A percentile compares a stretch with the other conserved stretches of the same genome.
These are phyloP conservation scores for Trypanosoma rangeli DNA, from an alignment of 208 protist species.

Conservation along the genomic window DNA sequence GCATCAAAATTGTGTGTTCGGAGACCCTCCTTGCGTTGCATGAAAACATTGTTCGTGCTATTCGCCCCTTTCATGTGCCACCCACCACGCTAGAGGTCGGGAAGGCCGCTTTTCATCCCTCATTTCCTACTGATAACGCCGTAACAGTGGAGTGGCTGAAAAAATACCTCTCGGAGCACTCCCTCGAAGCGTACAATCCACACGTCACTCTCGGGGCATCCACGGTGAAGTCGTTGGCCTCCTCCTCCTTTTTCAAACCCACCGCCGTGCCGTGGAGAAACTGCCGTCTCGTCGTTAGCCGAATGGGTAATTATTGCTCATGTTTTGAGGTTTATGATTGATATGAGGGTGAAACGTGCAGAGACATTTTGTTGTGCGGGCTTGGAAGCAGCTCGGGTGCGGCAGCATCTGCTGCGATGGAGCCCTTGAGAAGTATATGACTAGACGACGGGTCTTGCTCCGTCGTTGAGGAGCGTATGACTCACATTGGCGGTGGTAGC, in stretches of 20 bases:
- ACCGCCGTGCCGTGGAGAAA: constrained; percentile 57
- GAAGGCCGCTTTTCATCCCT: constrained; percentile 64
- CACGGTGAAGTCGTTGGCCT: constrained; percentile 35
- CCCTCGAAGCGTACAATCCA: constrained; percentile 55
- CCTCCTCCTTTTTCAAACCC: constrained; percentile 49
- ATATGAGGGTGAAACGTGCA: constrained; percentile 2
- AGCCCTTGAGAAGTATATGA: no score
- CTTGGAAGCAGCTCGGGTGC: no score
- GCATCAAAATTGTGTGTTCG: constrained; percentile 50
- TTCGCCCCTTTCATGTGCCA: constrained; percentile 52
- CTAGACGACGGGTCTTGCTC: no score
- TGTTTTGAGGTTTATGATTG: constrained; percentile 65
- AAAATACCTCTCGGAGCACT: constrained; percentile 41
- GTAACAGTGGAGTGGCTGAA: constrained; percentile 50
- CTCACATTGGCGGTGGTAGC: no score
- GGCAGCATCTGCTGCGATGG: no score
- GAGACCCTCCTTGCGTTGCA: constrained; percentile 49
- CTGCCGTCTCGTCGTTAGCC: constrained; percentile 71
- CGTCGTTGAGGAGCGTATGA: no score
- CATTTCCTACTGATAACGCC: constrained; percentile 48
- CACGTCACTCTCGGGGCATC: constrained; percentile 76
- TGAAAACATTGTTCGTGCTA: constrained; percentile 41
- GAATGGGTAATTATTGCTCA: constrained; percentile 80
- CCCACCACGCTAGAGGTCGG: constrained; percentile 48
- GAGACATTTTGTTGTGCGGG: background rate